Conservation (phyloP, 805 yeast genomes). For the Jamesozyma piceae region DNA sequence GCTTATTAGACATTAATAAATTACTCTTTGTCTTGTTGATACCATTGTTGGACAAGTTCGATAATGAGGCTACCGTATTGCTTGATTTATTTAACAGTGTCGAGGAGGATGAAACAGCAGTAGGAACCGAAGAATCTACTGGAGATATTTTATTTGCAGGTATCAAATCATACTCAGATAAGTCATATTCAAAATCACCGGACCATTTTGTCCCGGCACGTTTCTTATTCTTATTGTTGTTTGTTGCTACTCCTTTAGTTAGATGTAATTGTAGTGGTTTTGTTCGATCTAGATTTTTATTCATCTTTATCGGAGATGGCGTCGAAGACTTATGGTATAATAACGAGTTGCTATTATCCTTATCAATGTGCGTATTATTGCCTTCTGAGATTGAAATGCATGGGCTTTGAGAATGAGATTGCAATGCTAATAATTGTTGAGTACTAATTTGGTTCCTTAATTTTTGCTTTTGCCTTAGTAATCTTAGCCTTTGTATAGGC, state of each 20-base stretch:
- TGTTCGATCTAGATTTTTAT: neutral
- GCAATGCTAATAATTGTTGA: neutral
- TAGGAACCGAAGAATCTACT: neutral
- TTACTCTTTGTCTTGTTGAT: neutral
- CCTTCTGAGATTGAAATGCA: neutral
- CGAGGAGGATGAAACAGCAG: neutral
- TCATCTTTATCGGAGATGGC: constrained; percentile 18
- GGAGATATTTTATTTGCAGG: constrained; percentile 4
- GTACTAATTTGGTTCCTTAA: constrained; percentile 8
- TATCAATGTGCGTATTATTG: neutral
- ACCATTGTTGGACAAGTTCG: neutral
- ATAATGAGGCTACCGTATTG: neutral
- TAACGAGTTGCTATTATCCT: constrained; percentile 1
- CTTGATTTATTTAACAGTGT: neutral
- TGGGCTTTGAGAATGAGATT: neutral
- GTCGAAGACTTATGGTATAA: constrained; percentile 14
- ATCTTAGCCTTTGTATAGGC: constrained; percentile 24
- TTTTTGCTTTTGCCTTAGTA: constrained; percentile 23
- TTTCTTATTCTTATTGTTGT: neutral
- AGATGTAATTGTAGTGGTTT: neutral
- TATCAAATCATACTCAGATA: constrained; percentile 11
- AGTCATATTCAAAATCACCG: constrained; percentile 25
- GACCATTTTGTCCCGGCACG: constrained; percentile 21
- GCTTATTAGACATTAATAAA: neutral
- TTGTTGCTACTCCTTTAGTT: neutral